Evolutionary conservation across 805 yeast genomes (phyloP).

Genomic region (Kazachstania martiniae): DNA sequence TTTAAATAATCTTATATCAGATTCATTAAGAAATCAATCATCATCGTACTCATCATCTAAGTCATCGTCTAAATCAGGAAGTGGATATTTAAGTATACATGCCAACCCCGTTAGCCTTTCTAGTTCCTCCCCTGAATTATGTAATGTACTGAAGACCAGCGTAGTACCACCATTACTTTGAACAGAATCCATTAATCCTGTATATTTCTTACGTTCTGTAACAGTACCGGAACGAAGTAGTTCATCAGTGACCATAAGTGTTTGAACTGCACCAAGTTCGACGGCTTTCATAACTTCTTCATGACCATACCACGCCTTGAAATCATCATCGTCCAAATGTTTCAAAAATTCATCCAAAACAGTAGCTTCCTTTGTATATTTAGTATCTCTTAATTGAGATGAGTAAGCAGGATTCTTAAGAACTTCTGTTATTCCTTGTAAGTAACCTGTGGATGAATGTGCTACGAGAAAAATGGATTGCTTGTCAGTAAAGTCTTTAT

Average conservation of each 20-base stretch:
- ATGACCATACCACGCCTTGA: conserved; percentile 88
- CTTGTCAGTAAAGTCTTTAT: conserved; percentile 45
- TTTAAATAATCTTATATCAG: no score
- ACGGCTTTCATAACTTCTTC: conserved; percentile 67
- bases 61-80: conserved; percentile 65
- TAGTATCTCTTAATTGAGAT: conserved; percentile 62
- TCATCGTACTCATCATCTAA: conserved; percentile 27
- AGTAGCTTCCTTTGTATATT: conserved; percentile 64
- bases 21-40: background rate
- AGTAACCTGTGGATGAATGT: conserved; percentile 84
- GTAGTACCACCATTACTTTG: conserved; percentile 67
- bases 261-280: conserved; percentile 64
- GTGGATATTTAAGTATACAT: conserved; percentile 70
- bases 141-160: conserved; percentile 69
- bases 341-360: conserved; percentile 69
- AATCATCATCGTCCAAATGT: conserved; percentile 67
- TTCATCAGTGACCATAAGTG: conserved; percentile 68
- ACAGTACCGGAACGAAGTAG: conserved; percentile 71
- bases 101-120: conserved; percentile 89
- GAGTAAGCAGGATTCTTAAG: conserved; percentile 59
- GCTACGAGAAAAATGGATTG: conserved; percentile 65
- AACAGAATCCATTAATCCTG: conserved; percentile 57
- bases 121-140: conserved; percentile 81
- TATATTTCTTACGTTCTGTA: conserved; percentile 52
- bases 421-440: conserved; percentile 85